Conservation (phyloP, 768 basidiomycete species). For the Coprinopsis strossmayeri region DNA sequence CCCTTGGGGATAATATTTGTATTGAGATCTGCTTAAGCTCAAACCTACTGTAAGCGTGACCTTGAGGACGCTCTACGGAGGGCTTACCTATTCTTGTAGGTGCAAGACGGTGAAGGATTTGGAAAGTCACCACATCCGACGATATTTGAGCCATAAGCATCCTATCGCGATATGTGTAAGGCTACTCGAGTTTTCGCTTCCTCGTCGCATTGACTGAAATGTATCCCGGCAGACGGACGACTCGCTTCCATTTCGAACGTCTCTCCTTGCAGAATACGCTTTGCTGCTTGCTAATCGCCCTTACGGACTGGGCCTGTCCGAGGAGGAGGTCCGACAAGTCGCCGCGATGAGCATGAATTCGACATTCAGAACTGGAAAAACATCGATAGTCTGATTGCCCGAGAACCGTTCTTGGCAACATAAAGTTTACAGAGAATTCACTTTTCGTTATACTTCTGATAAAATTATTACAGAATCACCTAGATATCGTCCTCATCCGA, state of each 20-base stretch:
- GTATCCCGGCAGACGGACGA: constrained; percentile 84
- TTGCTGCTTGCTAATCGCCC: constrained; percentile 69
- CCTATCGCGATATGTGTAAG: constrained; percentile 75
- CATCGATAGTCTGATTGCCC: background rate
- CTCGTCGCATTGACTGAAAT: background rate
- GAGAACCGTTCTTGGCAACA: no score
- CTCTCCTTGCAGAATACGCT: constrained; percentile 72
- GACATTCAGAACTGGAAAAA: constrained; percentile 19
- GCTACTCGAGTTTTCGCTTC: no score
- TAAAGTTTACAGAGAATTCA: no score
- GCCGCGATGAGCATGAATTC: constrained; percentile 57
- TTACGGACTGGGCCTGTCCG: constrained; percentile 59
- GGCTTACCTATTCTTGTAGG: constrained; percentile 24
- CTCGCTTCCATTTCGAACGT: constrained; percentile 69
- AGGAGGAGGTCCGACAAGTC: constrained; percentile 47
- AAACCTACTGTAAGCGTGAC: constrained; percentile 55
- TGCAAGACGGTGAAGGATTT: constrained; percentile 62
- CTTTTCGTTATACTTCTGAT: no score
- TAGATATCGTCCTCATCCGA: background rate
- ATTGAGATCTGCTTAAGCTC: constrained; percentile 82
- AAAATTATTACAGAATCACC: no score
- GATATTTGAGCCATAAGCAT: constrained; percentile 57
- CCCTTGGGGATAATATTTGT: constrained; percentile 46
- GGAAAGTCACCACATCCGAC: constrained; percentile 66
- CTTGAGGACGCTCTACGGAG: background rate